Percentiles rank a stretch among this genome's conserved stretches.
Conservation (phyloP, 2,329 filamentous ascomycete species). For the Chrysoporthe puriensis region DNA sequence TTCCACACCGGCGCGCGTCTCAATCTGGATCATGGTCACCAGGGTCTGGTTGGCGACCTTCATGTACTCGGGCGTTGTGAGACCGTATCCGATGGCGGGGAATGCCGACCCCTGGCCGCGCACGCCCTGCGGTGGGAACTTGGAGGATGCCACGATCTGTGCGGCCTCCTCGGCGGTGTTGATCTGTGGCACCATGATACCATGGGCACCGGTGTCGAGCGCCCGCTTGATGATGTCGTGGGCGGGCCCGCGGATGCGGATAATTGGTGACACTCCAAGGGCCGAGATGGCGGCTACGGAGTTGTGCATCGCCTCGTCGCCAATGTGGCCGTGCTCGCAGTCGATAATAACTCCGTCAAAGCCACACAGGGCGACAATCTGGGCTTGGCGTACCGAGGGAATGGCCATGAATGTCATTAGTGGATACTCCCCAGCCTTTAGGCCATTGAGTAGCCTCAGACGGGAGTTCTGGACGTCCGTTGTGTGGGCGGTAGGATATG, state of each 20-base stretch:
- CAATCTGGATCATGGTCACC: slow-evolving; percentile 50
- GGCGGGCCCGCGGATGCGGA: slow-evolving; percentile 32
- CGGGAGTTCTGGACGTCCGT: slow-evolving; percentile 45
- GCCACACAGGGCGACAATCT: slow-evolving; percentile 53
- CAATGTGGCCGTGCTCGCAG: slow-evolving; percentile 34
- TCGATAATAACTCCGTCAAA: slow-evolving; percentile 50
- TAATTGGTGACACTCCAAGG: slow-evolving; percentile 31
- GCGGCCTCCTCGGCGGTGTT: slow-evolving; percentile 50
- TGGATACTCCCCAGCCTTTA: slow-evolving; percentile 44
- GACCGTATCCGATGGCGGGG: slow-evolving; percentile 48
- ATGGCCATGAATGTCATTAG: slow-evolving; percentile 55
- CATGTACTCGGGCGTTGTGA: slow-evolving; percentile 53
- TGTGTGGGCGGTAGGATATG: slow-evolving; percentile 37
- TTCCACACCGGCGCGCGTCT: slow-evolving; percentile 47
- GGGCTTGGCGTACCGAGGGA: slow-evolving; percentile 50
- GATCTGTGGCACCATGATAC: slow-evolving; percentile 41
- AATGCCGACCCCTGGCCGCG: slow-evolving; percentile 56
- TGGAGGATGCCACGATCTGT: slow-evolving; percentile 51
- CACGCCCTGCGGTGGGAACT: slow-evolving; percentile 54
- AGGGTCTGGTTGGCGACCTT: slow-evolving; percentile 53
- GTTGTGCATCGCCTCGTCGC: slow-evolving; percentile 33
- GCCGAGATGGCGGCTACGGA: slow-evolving; percentile 32
- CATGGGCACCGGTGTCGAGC: slow-evolving; percentile 38
- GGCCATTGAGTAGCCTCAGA: slow-evolving; percentile 47
- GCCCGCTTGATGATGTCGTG: slow-evolving; percentile 40